Percentiles rank a stretch among this genome's conserved stretches.
Evolutionary conservation across 768 basidiomycete species (phyloP).

Genomic region (Mycena galericulata): DNA sequence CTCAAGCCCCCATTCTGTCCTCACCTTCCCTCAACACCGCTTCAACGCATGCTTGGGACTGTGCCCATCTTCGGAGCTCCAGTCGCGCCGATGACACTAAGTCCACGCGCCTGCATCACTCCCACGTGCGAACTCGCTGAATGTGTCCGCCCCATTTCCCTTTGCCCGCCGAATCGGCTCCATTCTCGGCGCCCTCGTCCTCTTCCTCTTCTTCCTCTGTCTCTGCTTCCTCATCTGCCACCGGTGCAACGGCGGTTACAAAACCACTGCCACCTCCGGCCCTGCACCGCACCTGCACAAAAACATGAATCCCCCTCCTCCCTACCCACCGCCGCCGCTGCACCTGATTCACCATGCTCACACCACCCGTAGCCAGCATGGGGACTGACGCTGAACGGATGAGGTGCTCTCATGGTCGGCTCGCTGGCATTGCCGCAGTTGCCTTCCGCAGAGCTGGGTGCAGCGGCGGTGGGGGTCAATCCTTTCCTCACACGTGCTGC

Average conservation of each 20-base stretch:
- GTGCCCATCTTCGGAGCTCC: no score
- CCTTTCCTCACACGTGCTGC: constrained; percentile 25
- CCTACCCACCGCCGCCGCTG: constrained; percentile 16
- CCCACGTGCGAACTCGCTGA: no score
- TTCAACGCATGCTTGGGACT: no score
- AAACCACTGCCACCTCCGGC: constrained; percentile 24
- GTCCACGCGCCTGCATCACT: no score
- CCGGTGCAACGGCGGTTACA: constrained; percentile 36
- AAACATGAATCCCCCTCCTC: constrained; percentile 23
- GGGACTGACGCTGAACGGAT: neutral
- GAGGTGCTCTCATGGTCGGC: neutral
- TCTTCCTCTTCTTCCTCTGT: constrained; percentile 64
- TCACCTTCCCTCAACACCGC: no score
- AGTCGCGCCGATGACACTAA: no score
- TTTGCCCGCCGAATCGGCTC: constrained; percentile 64
- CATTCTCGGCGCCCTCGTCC: constrained; percentile 68
- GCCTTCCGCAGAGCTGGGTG: neutral
- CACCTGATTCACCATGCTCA: constrained; percentile 34
- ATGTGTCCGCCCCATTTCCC: constrained; percentile 36
- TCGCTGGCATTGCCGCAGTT: constrained; percentile 1
- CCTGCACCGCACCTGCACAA: neutral
- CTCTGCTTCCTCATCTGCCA: constrained; percentile 54
- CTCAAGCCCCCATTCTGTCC: no score
- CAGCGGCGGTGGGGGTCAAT: constrained; percentile 26
- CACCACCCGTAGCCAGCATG: constrained; percentile 15